Percentiles rank a stretch among this genome's conserved stretches.
Conservation (phyloP, 352 stramenopile species). For the Salisapilia sapeloensis region DNA sequence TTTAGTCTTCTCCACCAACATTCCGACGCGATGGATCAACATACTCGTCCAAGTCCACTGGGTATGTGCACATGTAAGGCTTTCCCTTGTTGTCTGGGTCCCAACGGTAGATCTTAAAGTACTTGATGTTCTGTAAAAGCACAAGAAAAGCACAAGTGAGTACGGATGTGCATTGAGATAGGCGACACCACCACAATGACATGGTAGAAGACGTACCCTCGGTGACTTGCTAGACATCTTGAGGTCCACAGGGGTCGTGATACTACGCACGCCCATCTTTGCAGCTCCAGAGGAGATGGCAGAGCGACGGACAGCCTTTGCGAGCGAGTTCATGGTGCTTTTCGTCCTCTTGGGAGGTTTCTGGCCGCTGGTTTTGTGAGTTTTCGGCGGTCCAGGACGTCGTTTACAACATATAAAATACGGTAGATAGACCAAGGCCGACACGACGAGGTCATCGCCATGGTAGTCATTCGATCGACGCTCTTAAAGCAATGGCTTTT, state of each 20-base stretch:
- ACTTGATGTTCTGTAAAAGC: constrained; percentile 85
- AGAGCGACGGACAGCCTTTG: no score
- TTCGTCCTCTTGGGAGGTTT: no score
- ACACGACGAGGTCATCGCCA: background rate
- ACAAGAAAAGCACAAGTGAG: background rate
- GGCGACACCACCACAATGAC: background rate
- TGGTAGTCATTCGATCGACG: constrained; percentile 23
- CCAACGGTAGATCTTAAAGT: constrained; percentile 99
- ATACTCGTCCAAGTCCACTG: constrained; percentile 94
- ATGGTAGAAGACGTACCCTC: constrained; percentile 7
- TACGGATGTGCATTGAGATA: background rate
- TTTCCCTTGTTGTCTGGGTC: constrained; percentile 92
- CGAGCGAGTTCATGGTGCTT: no score
- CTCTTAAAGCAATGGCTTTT: constrained; percentile 59
- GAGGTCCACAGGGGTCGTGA: constrained; percentile 7
- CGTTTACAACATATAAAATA: no score
- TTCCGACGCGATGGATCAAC: constrained; percentile 7
- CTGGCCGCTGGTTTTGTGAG: no score
- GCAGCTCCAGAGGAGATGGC: constrained; percentile 1
- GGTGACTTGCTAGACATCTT: constrained; percentile 4
- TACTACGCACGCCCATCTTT: constrained; percentile 1
- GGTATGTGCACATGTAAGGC: constrained; percentile 92
- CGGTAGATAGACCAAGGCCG: background rate
- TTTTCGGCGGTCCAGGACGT: no score
- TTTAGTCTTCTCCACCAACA: no score